Base-by-base conservation (phyloP, 495 filamentous ascomycete species). In the Hypoxylon lenormandii region DNA sequence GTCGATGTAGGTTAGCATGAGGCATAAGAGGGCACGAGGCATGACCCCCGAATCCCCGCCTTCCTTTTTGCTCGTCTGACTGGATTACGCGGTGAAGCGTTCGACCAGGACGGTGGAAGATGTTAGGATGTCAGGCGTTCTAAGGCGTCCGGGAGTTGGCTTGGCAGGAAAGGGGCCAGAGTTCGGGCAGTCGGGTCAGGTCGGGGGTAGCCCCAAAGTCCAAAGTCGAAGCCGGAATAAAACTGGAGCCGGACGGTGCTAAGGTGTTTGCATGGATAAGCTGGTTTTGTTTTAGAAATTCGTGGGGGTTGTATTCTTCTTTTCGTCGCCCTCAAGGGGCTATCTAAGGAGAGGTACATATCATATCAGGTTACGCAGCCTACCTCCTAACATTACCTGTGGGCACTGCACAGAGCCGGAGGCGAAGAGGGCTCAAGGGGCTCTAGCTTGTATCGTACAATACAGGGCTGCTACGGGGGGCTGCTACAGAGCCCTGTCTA, bases 181-280 rank as follows among this genome's bases (percentile, higher is more conserved):
- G 49, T 51, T 49, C 26, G 55, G 49, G 42, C 38, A 42, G 13
- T 42, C 38, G 38, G 38, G 38, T 15, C 6, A 33, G 23, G 48
- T 51, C 8, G n/a, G 23, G 5, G 16, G 26, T 16, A 36, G 10
- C n/a, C 46, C 46, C n/a, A 40, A 28, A 40, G 26, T 18, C 51
- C n/a, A 40, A 36, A 47, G 48, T 66, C 36, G 42, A 52, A 52
- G 49, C 53, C 53, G 48, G 56, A 66, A 66, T 21, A 53, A 60
- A 49, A 66, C 26, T 49, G 50, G 64, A 55, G 21, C 53, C 47
- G 48, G 18, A 16, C 10, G 12, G 33, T 49, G 55, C 56, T 66
- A 60, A 42, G 55, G 21, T 23, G 50, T 38, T 65, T 33, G 30
- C 30, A 33, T 33, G 30, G 30, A 33, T 33, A 7, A 7, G 26